Conservation (phyloP, 2,329 filamentous ascomycete species). For the Talaromyces sp. region DNA sequence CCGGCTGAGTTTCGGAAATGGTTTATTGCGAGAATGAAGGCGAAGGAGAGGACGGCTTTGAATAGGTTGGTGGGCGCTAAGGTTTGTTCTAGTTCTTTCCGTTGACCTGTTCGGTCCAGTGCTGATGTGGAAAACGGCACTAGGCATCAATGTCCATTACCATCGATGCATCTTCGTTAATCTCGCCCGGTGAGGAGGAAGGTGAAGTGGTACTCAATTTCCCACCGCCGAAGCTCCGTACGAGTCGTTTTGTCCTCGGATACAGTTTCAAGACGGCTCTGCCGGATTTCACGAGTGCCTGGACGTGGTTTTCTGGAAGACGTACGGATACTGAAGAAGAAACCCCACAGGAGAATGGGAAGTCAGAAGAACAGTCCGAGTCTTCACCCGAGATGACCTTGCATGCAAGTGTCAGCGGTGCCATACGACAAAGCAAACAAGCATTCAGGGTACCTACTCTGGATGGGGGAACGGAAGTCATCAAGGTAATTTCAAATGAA, state of each 20-base stretch:
- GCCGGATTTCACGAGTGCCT: slow-evolving; percentile 24
- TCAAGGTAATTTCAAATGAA: slow-evolving; percentile 25
- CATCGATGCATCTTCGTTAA: slow-evolving; percentile 35
- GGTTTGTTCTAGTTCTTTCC: slow-evolving; percentile 27
- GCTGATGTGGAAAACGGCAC: not conserved
- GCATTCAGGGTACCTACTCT: slow-evolving; percentile 24
- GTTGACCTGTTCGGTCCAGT: not conserved
- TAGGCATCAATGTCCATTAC: slow-evolving; percentile 34
- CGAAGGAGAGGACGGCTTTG: slow-evolving; percentile 35
- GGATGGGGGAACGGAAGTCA: slow-evolving; percentile 27
- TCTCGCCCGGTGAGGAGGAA: slow-evolving; percentile 29
- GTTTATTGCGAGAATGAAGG: slow-evolving; percentile 42
- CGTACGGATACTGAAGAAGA: slow-evolving; percentile 12
- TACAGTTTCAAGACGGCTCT: slow-evolving; percentile 38
- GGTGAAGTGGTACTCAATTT: slow-evolving; percentile 30
- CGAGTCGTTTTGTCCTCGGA: slow-evolving; percentile 29
- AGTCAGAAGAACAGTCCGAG: slow-evolving; percentile 17
- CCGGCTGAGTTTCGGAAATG: slow-evolving; percentile 40
- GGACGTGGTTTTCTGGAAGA: slow-evolving; percentile 17
- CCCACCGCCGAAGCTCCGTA: slow-evolving; percentile 27
- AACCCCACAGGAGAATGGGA: slow-evolving; percentile 18
- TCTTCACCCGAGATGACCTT: slow-evolving; percentile 29
- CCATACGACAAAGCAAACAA: slow-evolving; percentile 26
- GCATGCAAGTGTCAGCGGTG: slow-evolving; percentile 32
- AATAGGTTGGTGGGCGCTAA: slow-evolving; percentile 36